Evolutionary conservation across 2,329 filamentous ascomycete genomes (phyloP), one percentile per base, ranked within the genome.

Genomic region (Colletotrichum melonis): DNA sequence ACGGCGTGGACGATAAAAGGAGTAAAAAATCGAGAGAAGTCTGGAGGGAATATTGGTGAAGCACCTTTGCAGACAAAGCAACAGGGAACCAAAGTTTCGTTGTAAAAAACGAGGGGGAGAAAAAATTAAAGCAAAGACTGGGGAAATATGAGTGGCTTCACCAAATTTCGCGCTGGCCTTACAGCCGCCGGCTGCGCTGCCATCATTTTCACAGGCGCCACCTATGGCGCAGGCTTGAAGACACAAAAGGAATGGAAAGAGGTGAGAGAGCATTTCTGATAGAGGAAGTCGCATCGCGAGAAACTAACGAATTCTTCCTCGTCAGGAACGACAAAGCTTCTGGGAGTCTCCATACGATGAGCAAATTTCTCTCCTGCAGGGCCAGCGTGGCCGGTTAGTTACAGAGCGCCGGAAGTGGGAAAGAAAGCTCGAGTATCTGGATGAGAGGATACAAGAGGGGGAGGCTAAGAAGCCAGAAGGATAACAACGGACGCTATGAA

Each of bases 171-270:
- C 52, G 75, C 76, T 46, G 76, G 75, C 46, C 73, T 78, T 32
- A 75, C 79, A 68, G 86, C 87, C n/a, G 82, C 79, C 42, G 86
- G 85, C 42, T 83, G 87, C 74, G 84, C 83, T 3, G 86, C 85
- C 72, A 82, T 87, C 69, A 82, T 87, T 73, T 80, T 84, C 72
- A 85, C 87, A 38, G 86, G 86, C 71, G 79, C 84, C 57, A 81
- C 86, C 59, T 88, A 87, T 69, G 87, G 87, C 64, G 87, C 87
- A 7, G 84, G 85, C 58, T 77, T 88, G 58, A 88, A 88, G 79
- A 82, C 83, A 60, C 84, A 87, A 72, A 81, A 84, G 71, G 85
- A 88, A 74, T 87, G 83, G 76, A 79, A 82, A 74, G 79, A 86
- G 77, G 86, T 87, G 72, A 52, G 78, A 16, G 7, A 9, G 32